Evolutionary conservation across 352 stramenopile species (phyloP).

Genomic region (Pythium utonaiense): DNA sequence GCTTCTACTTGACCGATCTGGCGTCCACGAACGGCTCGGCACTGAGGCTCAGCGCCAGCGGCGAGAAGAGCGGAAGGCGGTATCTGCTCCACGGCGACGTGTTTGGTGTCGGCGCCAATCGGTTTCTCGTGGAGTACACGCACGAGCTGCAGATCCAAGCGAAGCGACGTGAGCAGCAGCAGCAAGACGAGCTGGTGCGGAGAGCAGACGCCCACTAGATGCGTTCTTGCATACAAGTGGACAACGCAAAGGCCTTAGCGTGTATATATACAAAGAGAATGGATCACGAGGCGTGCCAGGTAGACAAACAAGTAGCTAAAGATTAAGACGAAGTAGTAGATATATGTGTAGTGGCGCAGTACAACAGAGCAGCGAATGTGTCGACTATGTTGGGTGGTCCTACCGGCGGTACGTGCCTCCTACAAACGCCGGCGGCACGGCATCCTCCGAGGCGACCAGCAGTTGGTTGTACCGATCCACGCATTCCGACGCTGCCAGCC

Average conservation of each 20-base stretch:
- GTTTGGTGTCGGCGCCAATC: constrained; percentile 81
- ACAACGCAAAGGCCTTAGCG: no score
- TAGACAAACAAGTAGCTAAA: no score
- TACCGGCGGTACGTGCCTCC: constrained; percentile 27
- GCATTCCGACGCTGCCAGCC: constrained; percentile 36
- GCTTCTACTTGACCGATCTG: constrained; percentile 85
- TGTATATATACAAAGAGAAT: no score
- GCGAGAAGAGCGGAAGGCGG: constrained; percentile 47
- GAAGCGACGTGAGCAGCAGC: constrained; percentile 7
- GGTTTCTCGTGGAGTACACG: constrained; percentile 81
- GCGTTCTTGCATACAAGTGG: no score
- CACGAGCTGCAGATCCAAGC: constrained; percentile 43
- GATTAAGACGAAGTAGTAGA: no score
- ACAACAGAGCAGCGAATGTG: no score
- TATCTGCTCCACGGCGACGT: constrained; percentile 77
- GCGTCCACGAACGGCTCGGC: constrained; percentile 81
- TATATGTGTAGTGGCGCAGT: no score
- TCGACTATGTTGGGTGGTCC: neutral
- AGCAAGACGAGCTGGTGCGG: neutral
- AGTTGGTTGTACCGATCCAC: constrained; percentile 61
- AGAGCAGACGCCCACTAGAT: neutral
- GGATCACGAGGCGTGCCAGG: no score
- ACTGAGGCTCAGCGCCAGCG: constrained; percentile 60
- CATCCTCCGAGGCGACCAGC: constrained; percentile 36
- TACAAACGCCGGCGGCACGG: constrained; percentile 45